Percentiles rank a stretch among this genome's conserved stretches.
Conservation (phyloP, 495 filamentous ascomycete genomes). For the Penicillium canariense region DNA sequence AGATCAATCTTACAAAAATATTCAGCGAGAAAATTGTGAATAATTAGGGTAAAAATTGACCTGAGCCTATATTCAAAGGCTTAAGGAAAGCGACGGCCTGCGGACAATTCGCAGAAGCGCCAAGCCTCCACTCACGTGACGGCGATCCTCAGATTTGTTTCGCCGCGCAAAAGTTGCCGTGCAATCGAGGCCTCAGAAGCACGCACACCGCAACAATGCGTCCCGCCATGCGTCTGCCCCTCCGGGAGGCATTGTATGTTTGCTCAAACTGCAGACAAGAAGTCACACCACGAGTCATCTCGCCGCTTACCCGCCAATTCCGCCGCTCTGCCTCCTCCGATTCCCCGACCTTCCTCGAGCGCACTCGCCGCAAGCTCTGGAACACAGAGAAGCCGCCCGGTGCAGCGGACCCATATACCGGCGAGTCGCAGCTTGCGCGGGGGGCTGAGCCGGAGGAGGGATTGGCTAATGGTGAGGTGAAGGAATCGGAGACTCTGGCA, state of each 20-base stretch:
- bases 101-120: no score
- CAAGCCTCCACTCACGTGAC: constrained; percentile 25
- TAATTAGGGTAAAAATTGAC: no score
- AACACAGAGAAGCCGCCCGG: constrained; percentile 55
- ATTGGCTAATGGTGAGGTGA: background rate
- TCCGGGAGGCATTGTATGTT: constrained; percentile 42
- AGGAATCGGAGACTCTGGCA: background rate
- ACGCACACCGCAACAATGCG: constrained; percentile 38
- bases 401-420: constrained; percentile 51
- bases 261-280: constrained; percentile 45
- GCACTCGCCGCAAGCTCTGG: constrained; percentile 54
- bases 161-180: constrained; percentile 20
- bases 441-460: constrained; percentile 7
- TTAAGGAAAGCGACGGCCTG: no score
- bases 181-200: background rate
- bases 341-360: constrained; percentile 44
- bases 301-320: constrained; percentile 40
- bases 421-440: constrained; percentile 27
- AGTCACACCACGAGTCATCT: constrained; percentile 34
- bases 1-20: no score
- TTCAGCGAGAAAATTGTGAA: no score
- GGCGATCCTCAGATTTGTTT: constrained; percentile 22
- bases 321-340: constrained; percentile 41
- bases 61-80: no score
- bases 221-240: constrained; percentile 37